These are phyloP conservation scores for Luvunga scandens DNA, from an alignment of 345 rosid species.

Conservation along the genomic window DNA sequence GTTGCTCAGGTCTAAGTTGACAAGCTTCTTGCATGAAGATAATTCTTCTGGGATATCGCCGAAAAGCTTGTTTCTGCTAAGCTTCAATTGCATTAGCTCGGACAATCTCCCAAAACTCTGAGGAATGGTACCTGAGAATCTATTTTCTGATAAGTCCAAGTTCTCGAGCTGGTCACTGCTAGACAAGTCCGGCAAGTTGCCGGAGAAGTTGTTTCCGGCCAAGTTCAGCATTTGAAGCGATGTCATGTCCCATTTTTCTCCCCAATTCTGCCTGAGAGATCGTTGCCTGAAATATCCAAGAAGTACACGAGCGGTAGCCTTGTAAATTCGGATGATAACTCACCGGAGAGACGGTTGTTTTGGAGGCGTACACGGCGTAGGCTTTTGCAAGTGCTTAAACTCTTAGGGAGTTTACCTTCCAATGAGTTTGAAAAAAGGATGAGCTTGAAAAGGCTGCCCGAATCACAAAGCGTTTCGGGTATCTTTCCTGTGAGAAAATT, in stretches of 20 bases:
- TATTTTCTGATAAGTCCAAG: slow-evolving; percentile 61
- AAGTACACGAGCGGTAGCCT: slow-evolving; percentile 62
- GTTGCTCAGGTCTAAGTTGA: slow-evolving; percentile 71
- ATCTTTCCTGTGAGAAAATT: slow-evolving; percentile 67
- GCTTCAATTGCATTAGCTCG: slow-evolving; percentile 58
- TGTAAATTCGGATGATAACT: slow-evolving; percentile 48
- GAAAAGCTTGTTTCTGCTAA: slow-evolving; percentile 49
- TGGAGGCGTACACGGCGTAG: slow-evolving; percentile 75
- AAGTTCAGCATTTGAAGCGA: slow-evolving; percentile 77
- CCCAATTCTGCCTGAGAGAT: slow-evolving; percentile 53
- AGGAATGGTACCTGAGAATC: slow-evolving; percentile 60
- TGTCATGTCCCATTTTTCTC: slow-evolving; percentile 60
- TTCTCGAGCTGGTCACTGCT: slow-evolving; percentile 60
- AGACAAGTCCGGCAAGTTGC: slow-evolving; percentile 53
- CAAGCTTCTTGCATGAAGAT: slow-evolving; percentile 70
- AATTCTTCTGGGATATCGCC: slow-evolving; percentile 70
- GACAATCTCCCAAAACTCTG: slow-evolving; percentile 35
- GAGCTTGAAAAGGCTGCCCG: slow-evolving; percentile 70
- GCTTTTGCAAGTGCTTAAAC: slow-evolving; percentile 54
- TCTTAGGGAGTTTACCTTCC: slow-evolving; percentile 50
- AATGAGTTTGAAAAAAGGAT: slow-evolving; percentile 83
- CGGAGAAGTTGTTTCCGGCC: slow-evolving; percentile 54
- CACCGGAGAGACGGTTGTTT: slow-evolving; percentile 56
- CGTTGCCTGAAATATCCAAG: slow-evolving; percentile 73
- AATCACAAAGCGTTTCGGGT: slow-evolving; percentile 64